Evolutionary conservation across 2,329 filamentous ascomycete species (phyloP), one percentile per base, ranked within the genome.

Genomic region (Boeremia exigua): DNA sequence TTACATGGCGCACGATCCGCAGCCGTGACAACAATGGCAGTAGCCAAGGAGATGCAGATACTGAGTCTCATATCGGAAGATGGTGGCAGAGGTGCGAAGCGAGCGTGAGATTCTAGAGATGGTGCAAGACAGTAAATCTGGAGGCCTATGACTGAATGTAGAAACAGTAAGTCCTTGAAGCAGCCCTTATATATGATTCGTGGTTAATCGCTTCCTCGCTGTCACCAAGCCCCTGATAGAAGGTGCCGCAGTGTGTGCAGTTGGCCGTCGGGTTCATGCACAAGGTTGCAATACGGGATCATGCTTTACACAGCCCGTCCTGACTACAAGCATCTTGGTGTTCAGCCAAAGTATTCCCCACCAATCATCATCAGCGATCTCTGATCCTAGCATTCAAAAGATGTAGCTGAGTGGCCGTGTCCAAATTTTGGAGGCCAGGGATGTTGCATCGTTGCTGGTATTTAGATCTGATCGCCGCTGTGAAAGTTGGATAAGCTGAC

Each of bases 61-160:
- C n/a, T 52, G 39, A 69, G 34, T 58, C 63, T 67, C 69, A 70
- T 71, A 23, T 32, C 59, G 58, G 36, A n/a, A 2, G 29, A 19
- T 8, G 33, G 6, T 33, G 15, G 38, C 19, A 37, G 19, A 38
- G 30, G 42, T 28, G 8, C 9, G 28, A 55, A 60, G 48, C 40
- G 48, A 58, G 59, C 40, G 56, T 44, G n/a, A 8, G 25, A 15
- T 48, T 65, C 39, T 59, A 64, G 48, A 53, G 57, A 40, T 54
- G 56, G 17, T 55, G 52, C 55, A 53, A 39, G 52, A 37, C 52
- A 48, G 55, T 54, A 60, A 42, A 45, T 28, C 30, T 53, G 39
- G 47, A 54, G 45, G 34, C 14, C 8, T 3, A 11, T 27, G 37
- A 27, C 47, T 58, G 47, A 23, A 32, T 17, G 46, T 45, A 50